Evolutionary conservation across 495 filamentous ascomycete species (phyloP).

Genomic region (Saxophila tyrrhenica): DNA sequence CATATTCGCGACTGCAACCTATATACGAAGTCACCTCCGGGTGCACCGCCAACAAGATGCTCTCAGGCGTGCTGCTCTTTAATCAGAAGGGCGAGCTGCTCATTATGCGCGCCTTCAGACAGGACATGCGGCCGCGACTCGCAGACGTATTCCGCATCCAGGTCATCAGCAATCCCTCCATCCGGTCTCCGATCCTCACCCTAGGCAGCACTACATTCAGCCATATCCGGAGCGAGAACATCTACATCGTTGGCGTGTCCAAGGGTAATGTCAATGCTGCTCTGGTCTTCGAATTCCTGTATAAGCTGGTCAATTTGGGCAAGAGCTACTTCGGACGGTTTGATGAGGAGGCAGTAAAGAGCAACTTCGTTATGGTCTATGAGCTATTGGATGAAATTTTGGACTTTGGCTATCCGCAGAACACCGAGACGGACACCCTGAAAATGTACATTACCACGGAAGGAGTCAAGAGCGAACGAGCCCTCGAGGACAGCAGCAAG

Average conservation of each 20-base stretch:
- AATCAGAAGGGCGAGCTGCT: constrained; percentile 99
- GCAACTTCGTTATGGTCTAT: constrained; percentile 98
- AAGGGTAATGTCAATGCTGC: constrained; percentile 99
- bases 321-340: constrained; percentile 98
- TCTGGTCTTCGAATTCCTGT: constrained; percentile 95
- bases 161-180: constrained; percentile 96
- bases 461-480: constrained; percentile 90
- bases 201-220: constrained; percentile 96
- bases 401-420: constrained; percentile 98
- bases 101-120: constrained; percentile 96
- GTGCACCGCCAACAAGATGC: constrained; percentile 42
- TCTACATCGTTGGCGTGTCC: constrained; percentile 93
- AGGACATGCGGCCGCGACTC: constrained; percentile 90
- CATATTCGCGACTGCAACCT: too few species aligned
- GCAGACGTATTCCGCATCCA: constrained; percentile 99
- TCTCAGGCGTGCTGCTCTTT: constrained; percentile 94
- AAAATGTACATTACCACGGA: constrained; percentile 99
- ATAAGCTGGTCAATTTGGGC: constrained; percentile 78
- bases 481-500: constrained; percentile 81
- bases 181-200: constrained; percentile 93
- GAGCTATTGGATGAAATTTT: constrained; percentile 97
- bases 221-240: constrained; percentile 99
- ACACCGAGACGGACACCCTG: constrained; percentile 95
- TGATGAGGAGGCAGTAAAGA: constrained; percentile 99
- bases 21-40: constrained; percentile 4